Evolutionary conservation across 108 stramenopile species (phyloP).

Genomic region (Discostella stelligeroides): DNA sequence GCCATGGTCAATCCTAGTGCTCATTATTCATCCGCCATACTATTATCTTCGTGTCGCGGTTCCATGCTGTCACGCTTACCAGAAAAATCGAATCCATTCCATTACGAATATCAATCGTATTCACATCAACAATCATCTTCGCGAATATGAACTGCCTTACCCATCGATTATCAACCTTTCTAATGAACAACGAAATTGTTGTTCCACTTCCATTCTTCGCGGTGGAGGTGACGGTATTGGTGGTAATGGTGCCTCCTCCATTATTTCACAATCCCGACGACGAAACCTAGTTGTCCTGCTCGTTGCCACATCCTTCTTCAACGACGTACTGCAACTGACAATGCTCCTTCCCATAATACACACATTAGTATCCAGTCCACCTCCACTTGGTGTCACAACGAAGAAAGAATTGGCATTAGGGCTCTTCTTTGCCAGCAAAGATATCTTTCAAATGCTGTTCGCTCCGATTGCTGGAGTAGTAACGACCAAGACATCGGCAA

Average conservation of each 20-base stretch:
- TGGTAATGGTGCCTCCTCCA: background rate
- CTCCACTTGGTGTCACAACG: conserved; percentile 31
- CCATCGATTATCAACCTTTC: too few relatives aligned
- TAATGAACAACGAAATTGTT: too few relatives aligned
- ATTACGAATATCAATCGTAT: too few relatives aligned
- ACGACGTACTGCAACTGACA: conserved; percentile 44
- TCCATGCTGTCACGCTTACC: too few relatives aligned
- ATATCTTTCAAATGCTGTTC: conserved; percentile 38
- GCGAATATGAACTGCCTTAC: too few relatives aligned
- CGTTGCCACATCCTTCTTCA: conserved; percentile 42
- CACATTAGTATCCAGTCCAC: conserved; percentile 37
- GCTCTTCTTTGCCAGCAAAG: conserved; percentile 39
- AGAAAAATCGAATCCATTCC: too few relatives aligned
- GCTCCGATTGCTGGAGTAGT: conserved; percentile 34
- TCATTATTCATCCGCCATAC: too few relatives aligned
- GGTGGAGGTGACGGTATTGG: background rate
- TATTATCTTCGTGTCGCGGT: too few relatives aligned
- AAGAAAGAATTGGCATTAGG: conserved; percentile 35
- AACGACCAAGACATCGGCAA: conserved; percentile 25
- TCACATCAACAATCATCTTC: too few relatives aligned
- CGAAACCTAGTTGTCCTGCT: conserved; percentile 26
- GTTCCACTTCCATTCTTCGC: too few relatives aligned
- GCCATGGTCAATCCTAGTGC: too few relatives aligned
- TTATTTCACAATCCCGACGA: conserved; percentile 15
- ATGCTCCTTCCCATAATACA: conserved; percentile 47